Evolutionary conservation across 2,329 filamentous ascomycete species (phyloP).

Genomic region (Colletotrichum graminicola): DNA sequence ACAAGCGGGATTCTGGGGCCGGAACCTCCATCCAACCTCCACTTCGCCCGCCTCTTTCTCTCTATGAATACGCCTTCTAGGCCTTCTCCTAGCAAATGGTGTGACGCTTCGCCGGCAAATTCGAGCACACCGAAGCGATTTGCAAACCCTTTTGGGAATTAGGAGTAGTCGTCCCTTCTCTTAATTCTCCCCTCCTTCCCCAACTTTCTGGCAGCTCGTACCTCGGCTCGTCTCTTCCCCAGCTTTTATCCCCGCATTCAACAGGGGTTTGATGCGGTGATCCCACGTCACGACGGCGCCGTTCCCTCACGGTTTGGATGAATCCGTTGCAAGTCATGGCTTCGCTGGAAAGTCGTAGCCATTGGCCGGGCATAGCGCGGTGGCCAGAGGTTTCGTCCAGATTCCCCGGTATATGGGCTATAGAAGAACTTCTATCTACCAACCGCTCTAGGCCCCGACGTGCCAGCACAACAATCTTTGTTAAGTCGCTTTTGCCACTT

Average conservation of each 20-base stretch:
- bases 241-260: slow-evolving; percentile 34
- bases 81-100: neutral
- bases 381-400: slow-evolving; percentile 22
- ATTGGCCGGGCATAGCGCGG: slow-evolving; percentile 28
- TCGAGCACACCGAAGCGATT: slow-evolving; percentile 20
- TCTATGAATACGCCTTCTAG: neutral
- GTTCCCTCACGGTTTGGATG: slow-evolving; percentile 27
- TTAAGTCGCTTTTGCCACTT: neutral
- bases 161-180: slow-evolving; percentile 15
- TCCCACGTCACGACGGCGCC: slow-evolving; percentile 28
- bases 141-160: slow-evolving; percentile 33
- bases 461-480: neutral
- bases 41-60: neutral
- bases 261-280: slow-evolving; percentile 38
- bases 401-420: slow-evolving; percentile 24
- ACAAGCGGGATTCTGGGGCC: slow-evolving; percentile 21
- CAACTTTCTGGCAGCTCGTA: neutral
- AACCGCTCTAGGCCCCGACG: neutral
- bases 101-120: slow-evolving; percentile 3
- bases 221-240: slow-evolving; percentile 16
- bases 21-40: neutral
- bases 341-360: slow-evolving; percentile 19
- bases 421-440: neutral
- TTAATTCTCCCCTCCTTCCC: neutral
- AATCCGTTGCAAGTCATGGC: slow-evolving; percentile 14